phyloP scores from a whole-genome alignment of 257 asterid genomes.

The Solanum tacnaense region DNA sequence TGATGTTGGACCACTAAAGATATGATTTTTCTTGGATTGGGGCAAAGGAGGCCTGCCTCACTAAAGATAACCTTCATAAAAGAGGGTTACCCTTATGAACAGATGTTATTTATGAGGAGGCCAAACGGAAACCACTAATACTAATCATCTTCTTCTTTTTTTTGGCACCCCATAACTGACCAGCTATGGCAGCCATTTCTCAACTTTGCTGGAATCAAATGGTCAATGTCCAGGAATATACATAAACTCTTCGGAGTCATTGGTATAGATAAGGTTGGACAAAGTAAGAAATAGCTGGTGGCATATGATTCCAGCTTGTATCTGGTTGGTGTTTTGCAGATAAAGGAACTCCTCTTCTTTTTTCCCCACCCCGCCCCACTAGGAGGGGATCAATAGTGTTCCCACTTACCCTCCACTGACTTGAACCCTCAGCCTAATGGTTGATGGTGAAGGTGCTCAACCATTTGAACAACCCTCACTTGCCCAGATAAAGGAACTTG shows the following conservation, averaged over 20 bases:
- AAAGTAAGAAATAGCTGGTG: not conserved
- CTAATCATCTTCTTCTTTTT: not conserved
- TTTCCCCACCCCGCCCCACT: no score
- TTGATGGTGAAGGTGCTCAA: no score
- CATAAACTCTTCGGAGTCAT: not conserved
- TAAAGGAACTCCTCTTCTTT: not conserved
- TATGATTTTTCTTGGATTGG: not conserved
- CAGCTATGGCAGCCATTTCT: not conserved
- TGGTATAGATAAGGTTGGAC: not conserved
- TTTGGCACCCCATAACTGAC: not conserved
- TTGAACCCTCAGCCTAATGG: no score
- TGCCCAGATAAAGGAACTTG: not conserved
- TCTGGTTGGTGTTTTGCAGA: not conserved
- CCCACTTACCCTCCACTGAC: not conserved
- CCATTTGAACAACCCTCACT: no score
- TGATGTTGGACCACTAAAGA: not conserved
- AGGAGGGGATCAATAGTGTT: no score
- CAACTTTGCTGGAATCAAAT: not conserved
- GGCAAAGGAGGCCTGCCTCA: not conserved
- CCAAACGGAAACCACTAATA: not conserved
- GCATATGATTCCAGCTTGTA: not conserved
- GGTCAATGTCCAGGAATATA: not conserved
- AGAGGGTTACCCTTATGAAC: not conserved
- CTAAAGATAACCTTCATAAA: not conserved
- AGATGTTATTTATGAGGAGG: not conserved